phyloP scores from a whole-genome alignment of 1,284 basidiomycete species.

The Trichosporon inkin region DNA sequence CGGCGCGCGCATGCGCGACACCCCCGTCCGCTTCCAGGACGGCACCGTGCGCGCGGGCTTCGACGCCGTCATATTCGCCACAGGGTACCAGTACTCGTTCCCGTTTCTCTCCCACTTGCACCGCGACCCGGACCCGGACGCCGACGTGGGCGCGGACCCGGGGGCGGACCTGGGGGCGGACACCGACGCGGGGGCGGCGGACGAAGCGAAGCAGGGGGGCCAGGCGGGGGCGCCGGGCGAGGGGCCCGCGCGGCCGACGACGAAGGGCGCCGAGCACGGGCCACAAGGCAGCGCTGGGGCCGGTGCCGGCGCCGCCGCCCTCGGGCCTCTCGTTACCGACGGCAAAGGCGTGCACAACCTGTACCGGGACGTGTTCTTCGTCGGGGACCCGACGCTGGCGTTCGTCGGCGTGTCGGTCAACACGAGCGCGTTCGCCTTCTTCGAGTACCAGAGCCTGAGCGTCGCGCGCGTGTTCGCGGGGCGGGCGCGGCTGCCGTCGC shows the following conservation, averaged over 20 bases:
- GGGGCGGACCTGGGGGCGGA: too few species aligned
- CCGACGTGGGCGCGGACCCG: not conserved
- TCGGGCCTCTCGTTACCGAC: conserved; percentile 51
- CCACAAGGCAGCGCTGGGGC: too few species aligned
- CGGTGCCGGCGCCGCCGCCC: too few species aligned
- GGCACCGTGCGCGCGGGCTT: conserved; percentile 51
- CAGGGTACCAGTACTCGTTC: conserved; percentile 55
- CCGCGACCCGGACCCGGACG: conserved; percentile 34
- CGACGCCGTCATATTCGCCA: conserved; percentile 53
- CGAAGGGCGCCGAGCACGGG: too few species aligned
- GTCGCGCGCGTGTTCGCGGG: conserved; percentile 31
- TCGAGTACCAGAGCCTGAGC: conserved; percentile 37
- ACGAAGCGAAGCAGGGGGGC: not conserved
- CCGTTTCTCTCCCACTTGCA: conserved; percentile 55
- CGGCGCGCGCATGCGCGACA: conserved; percentile 32
- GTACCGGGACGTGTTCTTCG: conserved; percentile 54
- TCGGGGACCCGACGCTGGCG: conserved; percentile 55
- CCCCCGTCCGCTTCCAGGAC: conserved; percentile 50
- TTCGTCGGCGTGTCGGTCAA: conserved; percentile 45
- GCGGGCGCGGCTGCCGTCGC: conserved; percentile 30
- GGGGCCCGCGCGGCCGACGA: too few species aligned
- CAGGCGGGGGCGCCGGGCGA: too few species aligned
- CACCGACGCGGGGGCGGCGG: not conserved
- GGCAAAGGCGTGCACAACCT: conserved; percentile 54
- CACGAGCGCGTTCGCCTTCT: conserved; percentile 37